A percentile compares a stretch with the other conserved stretches of the same genome.
These are phyloP conservation scores for Fomitopsis pulvina DNA, from an alignment of 768 basidiomycete genomes.

Conservation along the genomic window DNA sequence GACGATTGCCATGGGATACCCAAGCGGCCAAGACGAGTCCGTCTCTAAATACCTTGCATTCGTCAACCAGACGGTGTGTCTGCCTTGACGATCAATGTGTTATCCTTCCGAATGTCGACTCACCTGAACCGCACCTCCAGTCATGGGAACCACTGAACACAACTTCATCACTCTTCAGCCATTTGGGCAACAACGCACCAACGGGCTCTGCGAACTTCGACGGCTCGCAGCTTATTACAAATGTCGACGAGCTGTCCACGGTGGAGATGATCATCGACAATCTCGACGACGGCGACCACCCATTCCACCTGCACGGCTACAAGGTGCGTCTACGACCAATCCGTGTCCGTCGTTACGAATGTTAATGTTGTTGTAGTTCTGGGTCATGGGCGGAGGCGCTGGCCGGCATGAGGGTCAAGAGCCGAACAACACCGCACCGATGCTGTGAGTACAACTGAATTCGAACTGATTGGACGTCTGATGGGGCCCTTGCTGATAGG, in stretches of 20 bases:
- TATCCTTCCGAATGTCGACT: not conserved
- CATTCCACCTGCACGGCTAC: constrained; percentile 35
- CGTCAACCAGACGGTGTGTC: constrained; percentile 24
- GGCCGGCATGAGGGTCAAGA: constrained; percentile 26
- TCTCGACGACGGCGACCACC: constrained; percentile 26
- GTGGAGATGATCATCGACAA: constrained; percentile 23
- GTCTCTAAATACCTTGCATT: constrained; percentile 21
- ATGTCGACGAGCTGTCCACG: constrained; percentile 15
- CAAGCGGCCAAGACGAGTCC: constrained; percentile 9
- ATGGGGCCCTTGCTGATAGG: constrained; percentile 10
- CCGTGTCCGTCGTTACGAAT: not conserved
- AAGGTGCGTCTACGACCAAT: constrained; percentile 5
- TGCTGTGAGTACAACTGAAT: constrained; percentile 17
- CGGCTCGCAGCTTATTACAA: constrained; percentile 19
- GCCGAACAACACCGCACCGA: constrained; percentile 30
- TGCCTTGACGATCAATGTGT: not conserved
- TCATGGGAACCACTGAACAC: constrained; percentile 19
- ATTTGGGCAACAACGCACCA: constrained; percentile 10
- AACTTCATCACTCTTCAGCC: constrained; percentile 18
- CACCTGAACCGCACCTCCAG: constrained; percentile 4
- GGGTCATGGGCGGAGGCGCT: constrained; percentile 29
- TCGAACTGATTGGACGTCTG: not conserved
- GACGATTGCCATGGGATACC: constrained; percentile 21
- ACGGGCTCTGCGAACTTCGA: constrained; percentile 12
- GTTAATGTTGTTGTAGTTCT: constrained; percentile 23